Evolutionary conservation across 768 basidiomycete species (phyloP), one percentile per base, ranked within the genome.

Genomic region (Lyophyllum semitale): DNA sequence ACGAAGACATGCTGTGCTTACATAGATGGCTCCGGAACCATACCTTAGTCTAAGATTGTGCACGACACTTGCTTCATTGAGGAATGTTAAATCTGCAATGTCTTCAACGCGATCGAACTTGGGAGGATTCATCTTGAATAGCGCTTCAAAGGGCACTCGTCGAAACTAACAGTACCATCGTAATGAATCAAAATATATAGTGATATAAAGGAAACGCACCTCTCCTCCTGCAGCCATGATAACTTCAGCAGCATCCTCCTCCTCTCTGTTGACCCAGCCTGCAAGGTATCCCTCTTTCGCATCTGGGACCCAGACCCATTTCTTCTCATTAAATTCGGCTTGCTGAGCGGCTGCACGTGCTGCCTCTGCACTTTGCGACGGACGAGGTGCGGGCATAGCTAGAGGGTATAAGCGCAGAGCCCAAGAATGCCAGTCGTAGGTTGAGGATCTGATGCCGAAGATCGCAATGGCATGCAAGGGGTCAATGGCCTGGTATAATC

Each of bases 21-120:
- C 95, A 73, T 96, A 96, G 63, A 98, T 97, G 49, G 90, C 86
- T 35, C 91, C 93, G 42, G 90, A 90, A 48, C 89, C 90, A 71
- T 95, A 98, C 71, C 97, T 82, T 63, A 93, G 75, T 55, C 94
- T 84, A 26, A 98, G 84, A 73, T 98, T 98, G 68, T 98, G 93
- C n/a, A 98, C 95, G 41, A 99, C 97, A 63, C 92, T 94, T 11
- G 97, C 95, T 79, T 99, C 97, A 69, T 98, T 98, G 55, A 98
- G 78, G 75, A 94, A 97, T 0, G 97, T 98, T 58, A 99, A 80
- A 74, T 98, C 95, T 38, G 97, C 97, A 60, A 98, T 98, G 70
- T 99, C 97, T 61, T 95, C 93, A 4, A 95, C 95, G 29, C 93
- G 84, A 76, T 98, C 95, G 70, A 98, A 99, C 73, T 98, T 97